Evolutionary conservation across 2,329 filamentous ascomycete species (phyloP).

Genomic region (Venturia pyrina): DNA sequence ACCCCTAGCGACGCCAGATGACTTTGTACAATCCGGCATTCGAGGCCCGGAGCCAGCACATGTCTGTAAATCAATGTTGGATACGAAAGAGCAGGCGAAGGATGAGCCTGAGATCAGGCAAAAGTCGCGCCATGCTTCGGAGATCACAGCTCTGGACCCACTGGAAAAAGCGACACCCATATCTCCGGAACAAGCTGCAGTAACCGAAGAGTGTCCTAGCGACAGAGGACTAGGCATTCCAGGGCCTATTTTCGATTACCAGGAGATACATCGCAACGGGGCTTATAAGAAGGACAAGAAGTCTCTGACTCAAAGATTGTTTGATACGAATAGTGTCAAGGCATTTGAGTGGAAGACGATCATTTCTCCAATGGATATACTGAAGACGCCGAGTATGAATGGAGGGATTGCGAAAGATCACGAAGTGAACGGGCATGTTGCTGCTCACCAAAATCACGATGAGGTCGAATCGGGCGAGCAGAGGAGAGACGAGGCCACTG

Average conservation of each 20-base stretch:
- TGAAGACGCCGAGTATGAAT: not conserved
- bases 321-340: conserved; percentile 22
- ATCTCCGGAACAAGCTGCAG: not conserved
- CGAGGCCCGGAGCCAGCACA: not conserved
- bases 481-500: not conserved
- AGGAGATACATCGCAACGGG: not conserved
- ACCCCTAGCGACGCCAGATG: not conserved
- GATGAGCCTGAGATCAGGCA: not conserved
- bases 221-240: not conserved
- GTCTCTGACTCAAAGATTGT: conserved; percentile 51
- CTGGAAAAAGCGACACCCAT: not conserved
- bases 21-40: not conserved
- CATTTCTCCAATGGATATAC: not conserved
- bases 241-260: not conserved
- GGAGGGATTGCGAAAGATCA: no score
- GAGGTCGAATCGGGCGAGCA: not conserved
- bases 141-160: not conserved
- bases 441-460: not conserved
- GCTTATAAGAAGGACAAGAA: conserved; percentile 42
- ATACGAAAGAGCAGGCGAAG: not conserved
- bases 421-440: not conserved
- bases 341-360: not conserved
- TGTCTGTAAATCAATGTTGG: not conserved
- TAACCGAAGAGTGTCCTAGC: not conserved
- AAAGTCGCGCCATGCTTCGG: not conserved